Evolutionary conservation across 495 filamentous ascomycete species (phyloP).

Genomic region (Pseudotulostoma volvatum): DNA sequence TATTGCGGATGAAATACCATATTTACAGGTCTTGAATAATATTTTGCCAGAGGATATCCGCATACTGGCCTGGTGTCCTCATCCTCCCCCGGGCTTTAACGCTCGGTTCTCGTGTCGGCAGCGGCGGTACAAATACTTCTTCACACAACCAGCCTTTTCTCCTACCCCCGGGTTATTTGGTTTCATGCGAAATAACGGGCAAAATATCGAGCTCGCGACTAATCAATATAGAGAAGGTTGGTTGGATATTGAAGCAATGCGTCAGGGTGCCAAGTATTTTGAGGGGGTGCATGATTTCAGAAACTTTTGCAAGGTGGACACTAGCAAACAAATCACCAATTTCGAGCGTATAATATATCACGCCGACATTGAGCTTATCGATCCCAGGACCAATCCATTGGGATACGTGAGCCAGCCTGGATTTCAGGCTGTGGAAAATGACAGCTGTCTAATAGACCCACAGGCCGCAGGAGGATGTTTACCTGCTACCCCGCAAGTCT

Average conservation of each 20-base stretch:
- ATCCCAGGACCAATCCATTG: constrained; percentile 29
- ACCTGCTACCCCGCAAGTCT: constrained; percentile 43
- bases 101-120: constrained; percentile 88
- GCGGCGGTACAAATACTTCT: constrained; percentile 86
- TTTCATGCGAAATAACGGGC: constrained; percentile 12
- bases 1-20: constrained; percentile 66
- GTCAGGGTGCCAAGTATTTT: constrained; percentile 56
- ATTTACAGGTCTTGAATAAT: constrained; percentile 64
- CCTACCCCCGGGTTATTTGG: constrained; percentile 33
- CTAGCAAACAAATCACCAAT: constrained; percentile 66
- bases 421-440: constrained; percentile 15
- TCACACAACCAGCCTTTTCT: constrained; percentile 77
- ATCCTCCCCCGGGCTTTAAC: constrained; percentile 60
- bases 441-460: constrained; percentile 3
- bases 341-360: constrained; percentile 63
- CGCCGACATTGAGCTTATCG: constrained; percentile 54
- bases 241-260: constrained; percentile 79
- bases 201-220: constrained; percentile 6
- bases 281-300: constrained; percentile 85
- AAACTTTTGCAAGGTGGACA: constrained; percentile 89
- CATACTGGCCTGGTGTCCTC: constrained; percentile 83
- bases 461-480: constrained; percentile 8
- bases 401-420: constrained; percentile 19
- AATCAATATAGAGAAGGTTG: constrained; percentile 33
- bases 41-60: constrained; percentile 80